phyloP scores from a whole-genome alignment of 208 protist genomes.

The Wallacemonas sp. region DNA sequence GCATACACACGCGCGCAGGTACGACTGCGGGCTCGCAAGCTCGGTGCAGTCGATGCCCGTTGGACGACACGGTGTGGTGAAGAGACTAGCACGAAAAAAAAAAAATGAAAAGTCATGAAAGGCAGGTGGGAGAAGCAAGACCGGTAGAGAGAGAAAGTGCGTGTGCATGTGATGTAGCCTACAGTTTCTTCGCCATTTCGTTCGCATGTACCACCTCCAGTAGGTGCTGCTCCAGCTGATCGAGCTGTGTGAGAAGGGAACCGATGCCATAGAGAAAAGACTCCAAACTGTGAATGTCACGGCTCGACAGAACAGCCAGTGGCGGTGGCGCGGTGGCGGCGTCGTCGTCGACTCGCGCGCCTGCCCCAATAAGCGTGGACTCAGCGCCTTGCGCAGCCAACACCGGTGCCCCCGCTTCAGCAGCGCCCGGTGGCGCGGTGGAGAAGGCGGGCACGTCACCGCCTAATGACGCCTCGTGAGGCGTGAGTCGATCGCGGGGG shows the following conservation, averaged over 20 bases:
- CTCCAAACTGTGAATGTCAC: constrained; percentile 84
- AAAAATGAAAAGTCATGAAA: constrained; percentile 1
- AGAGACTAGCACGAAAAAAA: constrained; percentile 9
- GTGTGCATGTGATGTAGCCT: neutral
- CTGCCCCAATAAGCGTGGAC: too few relatives aligned
- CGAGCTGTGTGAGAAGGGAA: constrained; percentile 59
- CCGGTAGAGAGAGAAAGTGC: neutral
- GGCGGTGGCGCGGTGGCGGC: constrained; percentile 29
- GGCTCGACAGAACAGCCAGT: constrained; percentile 77
- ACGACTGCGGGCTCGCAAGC: too few relatives aligned
- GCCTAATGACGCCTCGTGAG: too few relatives aligned
- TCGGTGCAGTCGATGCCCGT: too few relatives aligned
- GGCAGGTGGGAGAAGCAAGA: neutral
- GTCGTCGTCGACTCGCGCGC: constrained; percentile 18
- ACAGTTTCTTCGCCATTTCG: constrained; percentile 77
- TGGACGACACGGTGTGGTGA: neutral
- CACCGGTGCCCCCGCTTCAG: neutral
- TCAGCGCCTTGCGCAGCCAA: neutral
- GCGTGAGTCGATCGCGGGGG: too few relatives aligned
- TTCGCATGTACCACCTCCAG: constrained; percentile 68
- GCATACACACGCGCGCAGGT: too few relatives aligned
- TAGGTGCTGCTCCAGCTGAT: constrained; percentile 67
- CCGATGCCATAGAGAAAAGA: constrained; percentile 82
- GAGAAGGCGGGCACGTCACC: too few relatives aligned
- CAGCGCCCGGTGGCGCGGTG: too few relatives aligned